These are phyloP conservation scores for Eimeria sp. DNA, from an alignment of 169 alveolate species.

Conservation along the genomic window DNA sequence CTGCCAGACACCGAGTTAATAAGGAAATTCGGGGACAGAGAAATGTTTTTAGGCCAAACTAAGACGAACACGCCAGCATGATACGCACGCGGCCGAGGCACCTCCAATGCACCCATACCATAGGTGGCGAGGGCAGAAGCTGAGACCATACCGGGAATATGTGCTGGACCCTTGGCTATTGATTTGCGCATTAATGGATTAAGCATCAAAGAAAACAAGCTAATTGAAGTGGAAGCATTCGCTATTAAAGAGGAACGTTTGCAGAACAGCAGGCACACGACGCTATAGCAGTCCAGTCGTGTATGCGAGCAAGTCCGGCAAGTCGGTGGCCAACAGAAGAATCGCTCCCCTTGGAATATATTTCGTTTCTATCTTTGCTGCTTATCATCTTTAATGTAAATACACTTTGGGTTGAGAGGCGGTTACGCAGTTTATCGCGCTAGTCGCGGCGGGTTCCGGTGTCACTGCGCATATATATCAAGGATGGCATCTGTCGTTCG, in stretches of 20 bases:
- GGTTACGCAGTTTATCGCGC: constrained; percentile 16
- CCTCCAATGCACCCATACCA: neutral
- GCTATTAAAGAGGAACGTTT: neutral
- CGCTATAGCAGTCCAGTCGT: constrained; percentile 14
- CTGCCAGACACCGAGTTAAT: neutral
- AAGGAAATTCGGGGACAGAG: neutral
- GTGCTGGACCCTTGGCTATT: neutral
- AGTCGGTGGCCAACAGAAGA: neutral
- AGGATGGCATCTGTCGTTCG: constrained; percentile 20
- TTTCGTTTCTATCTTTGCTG: neutral
- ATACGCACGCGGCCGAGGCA: neutral
- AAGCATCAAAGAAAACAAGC: neutral
- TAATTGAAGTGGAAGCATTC: neutral
- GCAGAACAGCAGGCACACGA: neutral
- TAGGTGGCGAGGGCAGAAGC: neutral
- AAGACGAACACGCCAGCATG: neutral
- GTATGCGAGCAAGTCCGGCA: constrained; percentile 9
- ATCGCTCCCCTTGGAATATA: neutral
- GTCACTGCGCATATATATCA: neutral
- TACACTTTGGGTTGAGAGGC: neutral
- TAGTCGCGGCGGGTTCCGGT: neutral
- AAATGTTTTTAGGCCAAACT: neutral
- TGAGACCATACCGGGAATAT: neutral
- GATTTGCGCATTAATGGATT: neutral
- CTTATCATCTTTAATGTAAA: neutral